Evolutionary conservation across 176 grass and related monocot species (phyloP).

Genomic region (Stipa capillata): DNA sequence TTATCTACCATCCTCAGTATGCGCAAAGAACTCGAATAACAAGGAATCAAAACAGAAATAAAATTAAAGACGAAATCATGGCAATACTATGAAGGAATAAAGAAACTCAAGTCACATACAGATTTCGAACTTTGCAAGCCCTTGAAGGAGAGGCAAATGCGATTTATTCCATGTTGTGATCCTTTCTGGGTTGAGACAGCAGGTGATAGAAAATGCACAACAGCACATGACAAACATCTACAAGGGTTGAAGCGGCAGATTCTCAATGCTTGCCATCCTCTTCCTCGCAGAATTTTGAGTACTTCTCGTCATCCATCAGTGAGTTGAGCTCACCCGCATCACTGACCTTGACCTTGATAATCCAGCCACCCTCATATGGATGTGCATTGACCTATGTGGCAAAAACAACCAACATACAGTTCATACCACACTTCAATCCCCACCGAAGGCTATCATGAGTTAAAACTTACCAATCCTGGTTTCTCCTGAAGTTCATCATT

Average conservation of each 20-base stretch:
- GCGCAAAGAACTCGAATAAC: background rate
- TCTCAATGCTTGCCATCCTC: constrained; percentile 65
- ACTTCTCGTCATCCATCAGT: constrained; percentile 73
- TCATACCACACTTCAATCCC: background rate
- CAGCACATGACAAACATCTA: background rate
- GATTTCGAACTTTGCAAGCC: background rate
- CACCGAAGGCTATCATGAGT: background rate
- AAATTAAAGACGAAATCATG: background rate
- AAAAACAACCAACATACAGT: background rate
- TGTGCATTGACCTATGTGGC: constrained; percentile 57
- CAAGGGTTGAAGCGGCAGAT: background rate
- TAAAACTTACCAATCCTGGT: constrained; percentile 62
- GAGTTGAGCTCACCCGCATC: constrained; percentile 56
- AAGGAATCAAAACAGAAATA: background rate
- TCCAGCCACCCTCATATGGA: constrained; percentile 81
- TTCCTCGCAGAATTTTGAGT: constrained; percentile 80
- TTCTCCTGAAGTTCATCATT: constrained; percentile 39
- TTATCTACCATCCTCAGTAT: background rate
- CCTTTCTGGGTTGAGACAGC: background rate
- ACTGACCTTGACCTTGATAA: constrained; percentile 89
- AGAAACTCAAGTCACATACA: constrained; percentile 12
- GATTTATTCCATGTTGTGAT: constrained; percentile 6
- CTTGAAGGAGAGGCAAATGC: background rate
- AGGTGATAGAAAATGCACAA: background rate
- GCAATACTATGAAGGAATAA: background rate